Percentiles rank a stretch among this genome's conserved stretches.
Conservation (phyloP, 208 protist genomes). For the Willaertia magna region DNA sequence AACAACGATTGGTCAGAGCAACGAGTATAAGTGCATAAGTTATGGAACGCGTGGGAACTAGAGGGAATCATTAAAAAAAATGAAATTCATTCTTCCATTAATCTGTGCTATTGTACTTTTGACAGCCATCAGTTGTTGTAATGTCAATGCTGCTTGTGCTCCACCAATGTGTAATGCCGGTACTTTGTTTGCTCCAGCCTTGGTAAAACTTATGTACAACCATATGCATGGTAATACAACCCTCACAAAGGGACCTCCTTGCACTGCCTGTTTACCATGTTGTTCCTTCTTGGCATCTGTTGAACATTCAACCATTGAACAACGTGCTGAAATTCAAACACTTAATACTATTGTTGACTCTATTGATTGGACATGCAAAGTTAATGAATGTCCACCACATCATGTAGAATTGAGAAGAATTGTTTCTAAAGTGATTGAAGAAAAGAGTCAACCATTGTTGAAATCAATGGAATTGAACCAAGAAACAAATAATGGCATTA, state of each 20-base stretch:
- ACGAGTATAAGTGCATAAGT: no score
- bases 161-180: neutral
- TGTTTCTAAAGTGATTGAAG: neutral
- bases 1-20: no score
- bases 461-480: neutral
- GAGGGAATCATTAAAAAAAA: no score
- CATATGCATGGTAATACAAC: neutral
- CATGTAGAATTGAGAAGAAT: neutral
- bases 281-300: neutral
- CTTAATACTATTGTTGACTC: neutral
- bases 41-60: no score
- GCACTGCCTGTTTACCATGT: neutral
- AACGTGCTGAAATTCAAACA: neutral
- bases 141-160: neutral
- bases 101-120: neutral
- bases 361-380: neutral
- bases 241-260: neutral
- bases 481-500: neutral
- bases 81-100: no score
- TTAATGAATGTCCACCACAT: neutral
- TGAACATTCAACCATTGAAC: neutral
- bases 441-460: neutral
- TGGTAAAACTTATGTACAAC: neutral
- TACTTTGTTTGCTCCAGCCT: neutral
- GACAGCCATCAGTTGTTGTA: neutral